These are phyloP conservation scores for Brassica hybrid DNA, from an alignment of 441 rosid species.

Conservation along the genomic window DNA sequence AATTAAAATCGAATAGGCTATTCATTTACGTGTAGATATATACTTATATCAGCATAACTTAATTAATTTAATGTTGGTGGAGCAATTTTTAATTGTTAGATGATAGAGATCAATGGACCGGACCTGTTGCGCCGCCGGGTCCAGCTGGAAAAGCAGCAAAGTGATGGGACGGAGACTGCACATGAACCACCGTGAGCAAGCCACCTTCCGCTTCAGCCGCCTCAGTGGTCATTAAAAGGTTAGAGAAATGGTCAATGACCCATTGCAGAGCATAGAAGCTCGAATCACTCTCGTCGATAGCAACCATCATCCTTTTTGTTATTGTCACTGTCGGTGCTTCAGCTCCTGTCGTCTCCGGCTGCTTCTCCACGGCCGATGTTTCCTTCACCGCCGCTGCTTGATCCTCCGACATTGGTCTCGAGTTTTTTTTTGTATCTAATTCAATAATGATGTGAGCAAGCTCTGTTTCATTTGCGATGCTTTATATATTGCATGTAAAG, in stretches of 20 bases:
- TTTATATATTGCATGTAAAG: slow-evolving; percentile 33
- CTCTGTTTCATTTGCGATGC: slow-evolving; percentile 8
- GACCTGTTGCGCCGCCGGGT: slow-evolving; percentile 48
- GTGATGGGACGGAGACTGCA: slow-evolving; percentile 59
- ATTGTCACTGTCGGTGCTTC: neutral
- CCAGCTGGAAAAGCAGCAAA: slow-evolving; percentile 41
- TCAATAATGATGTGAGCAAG: neutral
- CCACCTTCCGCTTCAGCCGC: slow-evolving; percentile 39
- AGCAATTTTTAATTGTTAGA: neutral
- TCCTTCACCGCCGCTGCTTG: slow-evolving; percentile 23
- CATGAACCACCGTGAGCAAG: slow-evolving; percentile 64
- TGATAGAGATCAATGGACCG: neutral
- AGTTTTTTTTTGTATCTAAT: neutral
- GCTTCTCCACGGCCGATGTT: slow-evolving; percentile 33
- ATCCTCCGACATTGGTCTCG: neutral
- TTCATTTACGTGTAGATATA: neutral
- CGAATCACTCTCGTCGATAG: slow-evolving; percentile 69
- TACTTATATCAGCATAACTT: neutral
- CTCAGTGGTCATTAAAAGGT: slow-evolving; percentile 21
- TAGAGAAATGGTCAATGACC: slow-evolving; percentile 59
- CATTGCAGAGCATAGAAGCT: slow-evolving; percentile 75
- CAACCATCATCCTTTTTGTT: slow-evolving; percentile 57
- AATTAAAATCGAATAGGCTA: neutral
- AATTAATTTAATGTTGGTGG: slow-evolving; percentile 2
- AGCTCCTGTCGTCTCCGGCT: slow-evolving; percentile 33